Percentiles rank a stretch among this genome's conserved stretches.
phyloP scores from a whole-genome alignment of 805 yeast genomes.

The Lipomyces orientalis region DNA sequence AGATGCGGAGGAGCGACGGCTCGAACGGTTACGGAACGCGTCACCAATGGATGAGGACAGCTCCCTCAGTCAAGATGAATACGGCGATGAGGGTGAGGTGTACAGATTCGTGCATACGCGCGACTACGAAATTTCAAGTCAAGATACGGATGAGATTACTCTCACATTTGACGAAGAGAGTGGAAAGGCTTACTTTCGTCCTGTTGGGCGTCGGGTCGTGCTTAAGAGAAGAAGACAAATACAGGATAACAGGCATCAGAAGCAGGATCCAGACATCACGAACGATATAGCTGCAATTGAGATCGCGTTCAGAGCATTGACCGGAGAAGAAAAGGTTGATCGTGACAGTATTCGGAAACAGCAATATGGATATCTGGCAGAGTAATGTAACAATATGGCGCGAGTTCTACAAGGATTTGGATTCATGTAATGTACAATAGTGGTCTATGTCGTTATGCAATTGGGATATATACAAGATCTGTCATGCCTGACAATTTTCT shows the following conservation, averaged over 20 bases:
- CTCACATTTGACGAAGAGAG: constrained; percentile 62
- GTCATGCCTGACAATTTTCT: not conserved
- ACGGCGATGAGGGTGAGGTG: constrained; percentile 51
- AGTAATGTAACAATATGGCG: not conserved
- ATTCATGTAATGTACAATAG: not conserved
- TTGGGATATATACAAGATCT: not conserved
- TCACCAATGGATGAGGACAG: constrained; percentile 56
- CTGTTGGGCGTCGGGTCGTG: constrained; percentile 76
- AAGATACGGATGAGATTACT: constrained; percentile 67
- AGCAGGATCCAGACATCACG: constrained; percentile 58
- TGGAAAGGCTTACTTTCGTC: constrained; percentile 72
- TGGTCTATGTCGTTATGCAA: not conserved
- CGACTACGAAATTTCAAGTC: constrained; percentile 77
- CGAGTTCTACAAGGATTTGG: not conserved
- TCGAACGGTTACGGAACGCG: constrained; percentile 53
- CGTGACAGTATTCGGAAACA: constrained; percentile 70
- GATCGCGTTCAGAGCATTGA: constrained; percentile 71
- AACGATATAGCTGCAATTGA: constrained; percentile 67
- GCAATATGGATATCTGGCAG: constrained; percentile 32
- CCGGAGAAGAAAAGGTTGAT: constrained; percentile 66
- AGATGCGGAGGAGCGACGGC: constrained; percentile 40
- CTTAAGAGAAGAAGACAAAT: constrained; percentile 85
- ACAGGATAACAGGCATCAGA: constrained; percentile 44
- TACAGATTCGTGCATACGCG: constrained; percentile 68
- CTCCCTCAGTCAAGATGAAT: constrained; percentile 46